phyloP scores from a whole-genome alignment of 2,329 filamentous ascomycete species.

The Fusarium udum region DNA sequence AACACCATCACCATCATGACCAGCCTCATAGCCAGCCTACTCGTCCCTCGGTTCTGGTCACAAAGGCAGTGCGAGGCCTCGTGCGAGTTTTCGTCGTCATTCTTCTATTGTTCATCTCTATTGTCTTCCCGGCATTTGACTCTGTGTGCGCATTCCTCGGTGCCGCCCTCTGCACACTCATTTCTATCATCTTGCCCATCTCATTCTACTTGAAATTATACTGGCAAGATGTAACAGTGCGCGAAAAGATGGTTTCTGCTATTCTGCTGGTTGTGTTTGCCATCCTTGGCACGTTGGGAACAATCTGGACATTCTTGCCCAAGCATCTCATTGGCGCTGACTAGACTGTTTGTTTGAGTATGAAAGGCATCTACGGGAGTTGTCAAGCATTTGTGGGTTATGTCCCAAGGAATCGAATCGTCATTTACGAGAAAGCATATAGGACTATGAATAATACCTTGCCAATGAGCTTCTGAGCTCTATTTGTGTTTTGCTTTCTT shows the following conservation, averaged over 20 bases:
- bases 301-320: conserved; percentile 87
- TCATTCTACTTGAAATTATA: conserved; percentile 93
- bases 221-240: conserved; percentile 70
- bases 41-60: conserved; percentile 56
- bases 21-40: conserved; percentile 38
- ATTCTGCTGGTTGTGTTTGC: conserved; percentile 74
- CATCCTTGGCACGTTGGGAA: conserved; percentile 78
- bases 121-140: conserved; percentile 79
- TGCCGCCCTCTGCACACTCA: conserved; percentile 88
- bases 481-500: not conserved
- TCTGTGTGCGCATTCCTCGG: conserved; percentile 92
- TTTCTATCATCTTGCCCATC: conserved; percentile 89
- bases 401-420: not conserved
- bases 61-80: conserved; percentile 59
- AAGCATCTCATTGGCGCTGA: conserved; percentile 74
- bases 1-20: conserved; percentile 50
- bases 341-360: conserved; percentile 12
- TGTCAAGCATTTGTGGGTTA: not conserved
- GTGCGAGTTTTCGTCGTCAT: conserved; percentile 74
- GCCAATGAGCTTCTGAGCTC: not conserved
- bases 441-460: conserved; percentile 21
- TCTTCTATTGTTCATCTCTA: conserved; percentile 79
- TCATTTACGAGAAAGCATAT: not conserved
- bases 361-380: conserved; percentile 18
- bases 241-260: conserved; percentile 75